Evolutionary conservation across 805 yeast genomes (phyloP).

Genomic region (Torulaspora maleeae): DNA sequence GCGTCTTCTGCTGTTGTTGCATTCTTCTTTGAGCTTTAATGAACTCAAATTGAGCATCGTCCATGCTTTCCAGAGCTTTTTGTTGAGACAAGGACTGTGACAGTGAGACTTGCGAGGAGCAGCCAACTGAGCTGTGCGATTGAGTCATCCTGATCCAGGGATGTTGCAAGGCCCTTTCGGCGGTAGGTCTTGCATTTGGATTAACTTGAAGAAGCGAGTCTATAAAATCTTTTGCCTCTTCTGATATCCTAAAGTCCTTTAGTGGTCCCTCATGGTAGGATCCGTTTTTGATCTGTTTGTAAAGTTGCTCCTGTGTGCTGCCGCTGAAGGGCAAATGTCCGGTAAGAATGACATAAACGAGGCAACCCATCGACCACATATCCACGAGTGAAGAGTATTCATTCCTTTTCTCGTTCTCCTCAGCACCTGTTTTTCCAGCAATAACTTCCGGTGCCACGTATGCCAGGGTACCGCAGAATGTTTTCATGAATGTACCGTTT

Average conservation of each 20-base stretch:
- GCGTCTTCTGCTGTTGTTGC: slow-evolving; percentile 12
- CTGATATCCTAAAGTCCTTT: slow-evolving; percentile 58
- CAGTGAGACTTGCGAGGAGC: slow-evolving; percentile 46
- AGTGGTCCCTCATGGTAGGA: slow-evolving; percentile 75
- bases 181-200: slow-evolving; percentile 67
- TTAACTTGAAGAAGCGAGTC: slow-evolving; percentile 68
- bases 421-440: slow-evolving; percentile 35
- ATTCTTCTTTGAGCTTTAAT: slow-evolving; percentile 24
- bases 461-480: slow-evolving; percentile 96
- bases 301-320: slow-evolving; percentile 78
- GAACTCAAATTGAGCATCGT: slow-evolving; percentile 32
- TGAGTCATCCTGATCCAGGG: slow-evolving; percentile 60
- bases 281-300: slow-evolving; percentile 69
- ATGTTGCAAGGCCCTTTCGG: slow-evolving; percentile 69
- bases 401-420: slow-evolving; percentile 25
- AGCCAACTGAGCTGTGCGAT: slow-evolving; percentile 8
- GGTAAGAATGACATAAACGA: slow-evolving; percentile 85
- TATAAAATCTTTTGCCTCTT: slow-evolving; percentile 68
- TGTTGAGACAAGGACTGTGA: slow-evolving; percentile 73
- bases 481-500: slow-evolving; percentile 80
- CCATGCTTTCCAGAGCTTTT: slow-evolving; percentile 39
- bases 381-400: slow-evolving; percentile 84
- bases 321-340: slow-evolving; percentile 96
- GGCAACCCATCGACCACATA: slow-evolving; percentile 96
- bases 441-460: slow-evolving; percentile 95